Percentiles rank a stretch among this genome's conserved stretches.
phyloP scores from a whole-genome alignment of 306 rosid species.

The Cucurbita argyrosperma region DNA sequence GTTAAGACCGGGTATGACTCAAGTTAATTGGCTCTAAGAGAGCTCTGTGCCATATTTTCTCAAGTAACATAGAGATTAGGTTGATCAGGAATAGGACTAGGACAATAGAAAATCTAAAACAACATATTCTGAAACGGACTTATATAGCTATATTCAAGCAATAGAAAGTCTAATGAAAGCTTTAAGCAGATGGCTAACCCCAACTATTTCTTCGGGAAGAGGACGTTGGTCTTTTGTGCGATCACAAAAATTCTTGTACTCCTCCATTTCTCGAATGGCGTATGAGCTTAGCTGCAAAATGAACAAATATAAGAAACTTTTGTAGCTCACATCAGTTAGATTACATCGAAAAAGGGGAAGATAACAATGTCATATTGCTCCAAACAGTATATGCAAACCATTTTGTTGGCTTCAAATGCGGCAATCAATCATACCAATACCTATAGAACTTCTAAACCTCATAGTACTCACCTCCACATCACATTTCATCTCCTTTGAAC shows the following conservation, averaged over 20 bases:
- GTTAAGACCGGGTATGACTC: background rate
- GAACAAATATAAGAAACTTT: background rate
- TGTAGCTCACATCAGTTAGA: background rate
- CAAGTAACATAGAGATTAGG: background rate
- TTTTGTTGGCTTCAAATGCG: background rate
- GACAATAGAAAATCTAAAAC: background rate
- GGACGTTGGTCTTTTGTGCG: conserved; percentile 92
- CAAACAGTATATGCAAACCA: background rate
- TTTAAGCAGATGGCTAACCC: conserved; percentile 32
- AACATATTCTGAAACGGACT: background rate
- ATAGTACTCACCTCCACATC: conserved; percentile 66
- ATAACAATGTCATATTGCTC: background rate
- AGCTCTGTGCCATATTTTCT: background rate
- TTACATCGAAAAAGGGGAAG: background rate
- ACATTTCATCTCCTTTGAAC: conserved; percentile 91
- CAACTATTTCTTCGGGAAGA: conserved; percentile 84
- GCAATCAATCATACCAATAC: background rate
- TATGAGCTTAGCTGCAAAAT: conserved; percentile 58
- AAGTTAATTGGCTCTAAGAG: background rate
- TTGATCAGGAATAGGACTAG: background rate
- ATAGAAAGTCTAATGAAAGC: conserved; percentile 5
- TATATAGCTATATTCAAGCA: background rate
- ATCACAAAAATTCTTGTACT: conserved; percentile 92
- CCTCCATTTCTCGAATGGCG: conserved; percentile 89
- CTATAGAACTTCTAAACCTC: background rate